Evolutionary conservation across 73 alveolate species (phyloP).

Genomic region (Diophrys appendiculata): DNA sequence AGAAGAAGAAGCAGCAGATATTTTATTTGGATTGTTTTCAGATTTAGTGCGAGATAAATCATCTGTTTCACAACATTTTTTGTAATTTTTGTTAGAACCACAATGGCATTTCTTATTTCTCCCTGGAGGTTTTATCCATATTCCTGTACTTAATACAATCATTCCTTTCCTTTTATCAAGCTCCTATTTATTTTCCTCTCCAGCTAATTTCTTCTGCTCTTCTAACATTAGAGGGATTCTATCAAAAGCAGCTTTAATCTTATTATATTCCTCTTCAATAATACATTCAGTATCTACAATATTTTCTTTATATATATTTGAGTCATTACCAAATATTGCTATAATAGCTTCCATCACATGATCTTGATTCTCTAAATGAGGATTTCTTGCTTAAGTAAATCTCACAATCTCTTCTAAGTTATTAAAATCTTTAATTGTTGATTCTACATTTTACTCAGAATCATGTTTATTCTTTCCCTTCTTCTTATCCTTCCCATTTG

Average conservation of each 20-base stretch:
- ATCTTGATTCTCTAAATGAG: background rate
- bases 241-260: background rate
- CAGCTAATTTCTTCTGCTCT: background rate
- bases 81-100: slow-evolving; percentile 33
- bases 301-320: slow-evolving; percentile 5
- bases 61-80: slow-evolving; percentile 22
- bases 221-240: background rate
- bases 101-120: slow-evolving; percentile 47
- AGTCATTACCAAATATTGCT: slow-evolving; percentile 2
- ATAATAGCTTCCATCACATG: slow-evolving; percentile 2
- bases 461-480: background rate
- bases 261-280: slow-evolving; percentile 1
- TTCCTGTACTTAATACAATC: slow-evolving; percentile 5
- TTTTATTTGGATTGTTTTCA: too few species aligned
- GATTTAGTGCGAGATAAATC: slow-evolving; percentile 17
- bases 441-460: slow-evolving; percentile 14
- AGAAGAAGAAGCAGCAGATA: too few species aligned
- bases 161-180: slow-evolving; percentile 3
- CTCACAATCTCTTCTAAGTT: background rate
- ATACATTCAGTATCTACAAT: slow-evolving; percentile 2
- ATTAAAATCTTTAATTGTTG: background rate
- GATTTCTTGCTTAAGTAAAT: slow-evolving; percentile 12
- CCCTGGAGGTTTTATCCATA: slow-evolving; percentile 11
- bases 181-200: background rate
- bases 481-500: background rate